phyloP scores from a whole-genome alignment of 345 rosid species.

The Citrus medica region DNA sequence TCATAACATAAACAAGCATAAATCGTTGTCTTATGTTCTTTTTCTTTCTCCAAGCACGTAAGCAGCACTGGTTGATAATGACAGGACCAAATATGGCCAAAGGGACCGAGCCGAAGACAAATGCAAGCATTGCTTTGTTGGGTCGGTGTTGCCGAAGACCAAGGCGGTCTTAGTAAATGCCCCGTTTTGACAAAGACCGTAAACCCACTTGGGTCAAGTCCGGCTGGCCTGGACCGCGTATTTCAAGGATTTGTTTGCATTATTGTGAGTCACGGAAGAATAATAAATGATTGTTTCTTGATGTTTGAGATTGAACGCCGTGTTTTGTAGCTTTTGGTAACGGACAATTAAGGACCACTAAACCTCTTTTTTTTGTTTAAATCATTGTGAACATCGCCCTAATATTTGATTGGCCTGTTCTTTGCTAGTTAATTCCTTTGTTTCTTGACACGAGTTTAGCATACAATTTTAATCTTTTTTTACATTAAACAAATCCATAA shows the following conservation, averaged over 20 bases:
- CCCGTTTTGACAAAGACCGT: not conserved
- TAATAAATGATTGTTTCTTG: too few species aligned
- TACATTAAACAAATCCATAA: too few species aligned
- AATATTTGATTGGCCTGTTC: too few species aligned
- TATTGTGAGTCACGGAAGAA: too few species aligned
- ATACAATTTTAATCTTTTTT: too few species aligned
- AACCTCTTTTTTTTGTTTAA: too few species aligned
- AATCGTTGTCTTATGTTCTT: not conserved
- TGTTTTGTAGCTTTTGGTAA: too few species aligned
- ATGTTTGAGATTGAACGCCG: too few species aligned
- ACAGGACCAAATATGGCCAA: not conserved
- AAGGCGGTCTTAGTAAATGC: not conserved
- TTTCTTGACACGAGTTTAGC: too few species aligned
- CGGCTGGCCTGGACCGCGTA: not conserved
- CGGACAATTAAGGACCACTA: too few species aligned
- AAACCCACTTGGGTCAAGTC: not conserved
- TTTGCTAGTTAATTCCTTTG: too few species aligned
- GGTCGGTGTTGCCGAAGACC: not conserved
- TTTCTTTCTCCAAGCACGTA: not conserved
- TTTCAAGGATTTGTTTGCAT: not conserved
- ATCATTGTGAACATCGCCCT: too few species aligned
- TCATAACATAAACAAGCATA: not conserved
- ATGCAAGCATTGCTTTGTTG: not conserved
- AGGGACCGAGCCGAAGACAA: not conserved
- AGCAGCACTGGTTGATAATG: not conserved